Conservation (phyloP, 1,139 yeast genomes). For the Insectozyma bohioensis region DNA sequence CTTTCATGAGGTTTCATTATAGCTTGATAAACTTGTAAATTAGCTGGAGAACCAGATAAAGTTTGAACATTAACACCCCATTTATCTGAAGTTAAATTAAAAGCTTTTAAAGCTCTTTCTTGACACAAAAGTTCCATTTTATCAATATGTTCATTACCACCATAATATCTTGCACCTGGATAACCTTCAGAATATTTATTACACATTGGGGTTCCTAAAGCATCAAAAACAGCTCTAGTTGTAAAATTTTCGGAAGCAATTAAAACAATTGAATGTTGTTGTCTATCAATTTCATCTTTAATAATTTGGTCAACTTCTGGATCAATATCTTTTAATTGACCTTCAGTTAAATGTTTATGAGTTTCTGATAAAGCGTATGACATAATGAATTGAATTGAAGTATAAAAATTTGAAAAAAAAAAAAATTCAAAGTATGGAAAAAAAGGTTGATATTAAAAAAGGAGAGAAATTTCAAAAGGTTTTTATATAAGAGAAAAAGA, state of each 20-base stretch:
- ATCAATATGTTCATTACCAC: slow-evolving; percentile 93
- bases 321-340: slow-evolving; percentile 71
- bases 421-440: neutral
- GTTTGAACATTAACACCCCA: slow-evolving; percentile 99
- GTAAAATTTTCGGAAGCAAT: slow-evolving; percentile 98
- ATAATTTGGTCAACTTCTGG: slow-evolving; percentile 83
- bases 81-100: slow-evolving; percentile 71
- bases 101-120: slow-evolving; percentile 88
- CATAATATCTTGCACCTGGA: slow-evolving; percentile 87
- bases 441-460: neutral
- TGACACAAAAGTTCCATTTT: slow-evolving; percentile 90
- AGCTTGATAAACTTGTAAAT: slow-evolving; percentile 94
- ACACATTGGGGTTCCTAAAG: slow-evolving; percentile 96
- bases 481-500: no score
- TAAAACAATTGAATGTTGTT: slow-evolving; percentile 88
- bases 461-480: no score
- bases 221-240: slow-evolving; percentile 93
- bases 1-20: slow-evolving; percentile 93
- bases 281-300: slow-evolving; percentile 88
- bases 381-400: slow-evolving; percentile 24
- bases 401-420: no score
- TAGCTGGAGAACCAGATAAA: slow-evolving; percentile 96
- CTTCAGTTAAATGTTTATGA: slow-evolving; percentile 66
- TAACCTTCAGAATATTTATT: slow-evolving; percentile 86
- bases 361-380: slow-evolving; percentile 65